Base-by-base conservation (phyloP, 805 yeast species). In the Isabelozyma pseudorhagii region DNA sequence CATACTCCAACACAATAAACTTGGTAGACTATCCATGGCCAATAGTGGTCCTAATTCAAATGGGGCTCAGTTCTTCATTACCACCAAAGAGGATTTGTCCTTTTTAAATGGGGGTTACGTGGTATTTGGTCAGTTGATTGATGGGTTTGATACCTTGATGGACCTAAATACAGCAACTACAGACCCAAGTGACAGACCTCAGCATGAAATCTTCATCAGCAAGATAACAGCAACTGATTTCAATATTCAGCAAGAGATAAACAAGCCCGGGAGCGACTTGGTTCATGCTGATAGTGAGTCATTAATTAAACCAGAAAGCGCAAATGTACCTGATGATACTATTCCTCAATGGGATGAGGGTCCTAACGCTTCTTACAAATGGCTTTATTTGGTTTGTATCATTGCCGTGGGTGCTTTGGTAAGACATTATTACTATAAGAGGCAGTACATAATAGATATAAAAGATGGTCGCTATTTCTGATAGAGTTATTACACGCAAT, bases 11-110 rank as follows among this genome's bases (percentile, higher is more conserved):
- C 96, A 89, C 79, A 80, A 80, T 70, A 83, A 80, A 62, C 81
- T 87, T 47, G 96, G 96, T 57, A 73, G 88, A 56, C 68, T 89
- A 63, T 88, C 94, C n/a, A 89, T 89, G 97, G 97, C 97, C 50
- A 89, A 89, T 60, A 41, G 74, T 4, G 80, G 81, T 1, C 69
- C 74, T 1, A 62, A 76, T 54, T 69, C 79, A 13, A 77, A 77
- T 55, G 79, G 80, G 21, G 74, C 74, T 27, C 80, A 75, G 52
- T 71, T 80, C 59, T 75, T 75, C 67, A 63, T 77, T 45, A 57
- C 68, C 25, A 69, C 60, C 5, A 62, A 55, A 0, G 61, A 62
- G 3, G 57, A 65, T 45, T 52, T 54, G 15, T 66, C 68, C 25
- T 72, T 71, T 52, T 58, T 78, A 45, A 78, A 78, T 54, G 74